phyloP scores from a whole-genome alignment of 2,329 filamentous ascomycete species.

The Elsinoe ampelina region DNA sequence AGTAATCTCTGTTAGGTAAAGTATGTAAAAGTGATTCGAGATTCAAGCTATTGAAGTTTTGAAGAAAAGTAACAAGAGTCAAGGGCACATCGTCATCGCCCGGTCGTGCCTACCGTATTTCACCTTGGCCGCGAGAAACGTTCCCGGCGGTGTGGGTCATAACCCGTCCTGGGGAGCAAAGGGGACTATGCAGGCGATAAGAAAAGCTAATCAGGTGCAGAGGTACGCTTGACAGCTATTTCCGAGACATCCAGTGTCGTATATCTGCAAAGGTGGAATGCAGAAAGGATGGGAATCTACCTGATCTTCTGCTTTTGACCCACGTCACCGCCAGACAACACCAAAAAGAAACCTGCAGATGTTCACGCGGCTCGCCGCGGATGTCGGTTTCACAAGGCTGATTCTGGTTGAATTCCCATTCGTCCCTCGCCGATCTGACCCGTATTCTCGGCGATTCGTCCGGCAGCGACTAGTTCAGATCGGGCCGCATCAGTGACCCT shows the following conservation, averaged over 20 bases:
- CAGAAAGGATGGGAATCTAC: no score
- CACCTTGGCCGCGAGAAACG: not conserved
- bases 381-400: not conserved
- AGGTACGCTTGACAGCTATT: not conserved
- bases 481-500: not conserved
- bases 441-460: not conserved
- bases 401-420: not conserved
- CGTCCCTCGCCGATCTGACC: not conserved
- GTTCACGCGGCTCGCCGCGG: constrained; percentile 5
- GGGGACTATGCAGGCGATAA: not conserved
- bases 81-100: constrained; percentile 1
- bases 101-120: not conserved
- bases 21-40: no score
- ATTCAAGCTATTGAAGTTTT: no score
- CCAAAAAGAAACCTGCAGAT: not conserved
- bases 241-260: not conserved
- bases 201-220: not conserved
- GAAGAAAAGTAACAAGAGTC: not conserved
- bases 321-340: not conserved
- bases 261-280: no score
- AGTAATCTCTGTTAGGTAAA: no score
- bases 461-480: not conserved
- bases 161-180: not conserved
- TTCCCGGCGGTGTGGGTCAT: not conserved
- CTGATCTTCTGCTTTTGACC: not conserved